Evolutionary conservation across 2,329 filamentous ascomycete species (phyloP), one percentile per base, ranked within the genome.

Genomic region (Cladosporium sp.): DNA sequence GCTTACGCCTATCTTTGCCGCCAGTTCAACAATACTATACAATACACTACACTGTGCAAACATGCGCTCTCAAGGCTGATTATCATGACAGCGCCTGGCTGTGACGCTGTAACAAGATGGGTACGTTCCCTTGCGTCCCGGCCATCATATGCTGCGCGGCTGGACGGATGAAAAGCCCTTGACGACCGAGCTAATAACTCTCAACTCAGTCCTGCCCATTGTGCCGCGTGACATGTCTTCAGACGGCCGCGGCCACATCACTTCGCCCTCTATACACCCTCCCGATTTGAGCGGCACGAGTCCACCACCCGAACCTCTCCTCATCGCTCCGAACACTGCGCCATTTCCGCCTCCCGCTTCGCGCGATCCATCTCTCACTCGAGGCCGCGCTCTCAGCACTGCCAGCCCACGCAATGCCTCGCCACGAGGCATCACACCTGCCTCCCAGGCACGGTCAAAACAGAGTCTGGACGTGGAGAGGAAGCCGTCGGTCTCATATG

Each of bases 401-500:
- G 68, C 70, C 15, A 68, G 64, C 36, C 55, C 61, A 27, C 69
- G 67, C 53, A 69, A 69, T 60, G 63, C 67, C 9, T 72, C 72
- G 25, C 68, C 72, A 47, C 69, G 72, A 52, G 69, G 67, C 39
- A 67, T 70, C 59, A 73, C 72, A 38, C 71, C 71, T 29, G 70
- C 61, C 58, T 62, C 59, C 62, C 70, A 59, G 65, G 63, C 60
- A 58, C 69, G 55, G 62, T 67, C 65, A 40, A 63, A 68, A 59
- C 60, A 62, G 49, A 66, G 64, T 48, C 30, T 62, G 6, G 66
- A 68, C 16, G 55, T 65, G 19, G 76, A 79, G 56, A 70, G 77
- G 55, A 77, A 76, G 55, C 66, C 74, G 8, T 78, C 75, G 19
- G 66, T 70, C 52, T 78, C 77, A 13, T 85, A 97, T 75, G 88